Percentiles rank a stretch among this genome's conserved stretches.
phyloP scores from a whole-genome alignment of 371 early-diverging fungal genomes.

The Mycotypha africana region DNA sequence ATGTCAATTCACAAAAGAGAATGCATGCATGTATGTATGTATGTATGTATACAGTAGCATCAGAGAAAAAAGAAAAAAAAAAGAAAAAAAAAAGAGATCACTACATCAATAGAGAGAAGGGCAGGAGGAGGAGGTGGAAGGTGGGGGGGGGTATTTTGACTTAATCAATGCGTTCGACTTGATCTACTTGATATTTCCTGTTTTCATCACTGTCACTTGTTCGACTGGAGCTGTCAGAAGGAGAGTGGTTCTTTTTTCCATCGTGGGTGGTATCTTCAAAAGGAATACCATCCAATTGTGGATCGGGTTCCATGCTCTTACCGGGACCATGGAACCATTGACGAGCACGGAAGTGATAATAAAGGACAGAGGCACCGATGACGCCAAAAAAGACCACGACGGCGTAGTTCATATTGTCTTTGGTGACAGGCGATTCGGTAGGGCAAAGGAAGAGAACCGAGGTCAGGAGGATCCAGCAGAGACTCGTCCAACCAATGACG shows the following conservation, averaged over 20 bases:
- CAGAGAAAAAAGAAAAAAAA: constrained; percentile 1
- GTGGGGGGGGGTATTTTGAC: too few relatives aligned
- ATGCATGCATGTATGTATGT: too few relatives aligned
- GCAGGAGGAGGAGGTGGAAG: background rate
- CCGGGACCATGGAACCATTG: constrained; percentile 50
- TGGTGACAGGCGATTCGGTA: constrained; percentile 49
- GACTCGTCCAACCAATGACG: constrained; percentile 42
- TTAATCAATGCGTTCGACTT: background rate
- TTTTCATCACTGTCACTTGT: background rate
- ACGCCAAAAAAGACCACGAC: constrained; percentile 28
- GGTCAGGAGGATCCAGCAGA: constrained; percentile 55
- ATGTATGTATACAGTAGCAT: too few relatives aligned
- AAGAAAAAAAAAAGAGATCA: background rate
- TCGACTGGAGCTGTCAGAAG: background rate
- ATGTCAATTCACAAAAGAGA: too few relatives aligned
- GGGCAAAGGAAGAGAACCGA: constrained; percentile 60
- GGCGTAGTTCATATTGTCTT: constrained; percentile 45
- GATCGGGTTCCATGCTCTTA: constrained; percentile 11
- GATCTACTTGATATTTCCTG: background rate
- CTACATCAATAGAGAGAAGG: background rate
- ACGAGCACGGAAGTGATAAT: constrained; percentile 43
- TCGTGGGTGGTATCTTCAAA: background rate
- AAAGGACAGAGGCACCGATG: constrained; percentile 22
- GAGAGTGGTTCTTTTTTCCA: background rate
- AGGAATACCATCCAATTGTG: background rate